Conservation (phyloP, 805 yeast species). For the Suhomyces kilbournensis region DNA sequence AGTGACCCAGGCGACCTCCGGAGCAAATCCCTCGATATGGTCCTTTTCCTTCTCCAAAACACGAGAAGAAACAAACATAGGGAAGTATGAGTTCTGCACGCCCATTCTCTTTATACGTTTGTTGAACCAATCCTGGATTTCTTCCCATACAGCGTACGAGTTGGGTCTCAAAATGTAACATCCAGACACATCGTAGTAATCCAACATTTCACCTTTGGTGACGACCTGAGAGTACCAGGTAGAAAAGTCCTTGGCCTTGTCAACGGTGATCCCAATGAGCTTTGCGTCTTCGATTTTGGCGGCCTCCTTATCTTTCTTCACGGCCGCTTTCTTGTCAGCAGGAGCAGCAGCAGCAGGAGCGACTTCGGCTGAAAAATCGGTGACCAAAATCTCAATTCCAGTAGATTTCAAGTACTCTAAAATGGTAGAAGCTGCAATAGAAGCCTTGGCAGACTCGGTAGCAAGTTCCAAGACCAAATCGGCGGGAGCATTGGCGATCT, state of each 20-base stretch:
- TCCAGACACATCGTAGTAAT: constrained; percentile 97
- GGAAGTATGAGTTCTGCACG: constrained; percentile 94
- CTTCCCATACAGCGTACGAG: constrained; percentile 93
- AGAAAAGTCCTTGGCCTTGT: constrained; percentile 87
- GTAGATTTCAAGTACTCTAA: constrained; percentile 46
- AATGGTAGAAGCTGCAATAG: constrained; percentile 46
- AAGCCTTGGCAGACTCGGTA: constrained; percentile 51
- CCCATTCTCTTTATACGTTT: constrained; percentile 78
- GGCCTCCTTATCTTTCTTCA: constrained; percentile 37
- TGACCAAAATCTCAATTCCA: constrained; percentile 49
- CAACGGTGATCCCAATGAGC: constrained; percentile 92
- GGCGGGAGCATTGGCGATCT: constrained; percentile 38
- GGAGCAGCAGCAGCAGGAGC: constrained; percentile 24
- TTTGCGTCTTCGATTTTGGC: constrained; percentile 81
- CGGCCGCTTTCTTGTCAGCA: constrained; percentile 25
- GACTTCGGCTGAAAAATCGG: constrained; percentile 48
- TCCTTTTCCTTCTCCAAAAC: constrained; percentile 97
- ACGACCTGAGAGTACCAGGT: constrained; percentile 97
- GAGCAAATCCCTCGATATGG: constrained; percentile 98
- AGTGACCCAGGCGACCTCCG: constrained; percentile 99
- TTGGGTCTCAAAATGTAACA: constrained; percentile 97
- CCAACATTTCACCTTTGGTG: constrained; percentile 97
- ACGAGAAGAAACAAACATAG: constrained; percentile 92
- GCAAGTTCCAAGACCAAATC: constrained; percentile 43
- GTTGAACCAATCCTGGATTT: constrained; percentile 86